phyloP scores from a whole-genome alignment of 371 early-diverging fungal genomes.

The Syncephalastrum contaminatum region DNA sequence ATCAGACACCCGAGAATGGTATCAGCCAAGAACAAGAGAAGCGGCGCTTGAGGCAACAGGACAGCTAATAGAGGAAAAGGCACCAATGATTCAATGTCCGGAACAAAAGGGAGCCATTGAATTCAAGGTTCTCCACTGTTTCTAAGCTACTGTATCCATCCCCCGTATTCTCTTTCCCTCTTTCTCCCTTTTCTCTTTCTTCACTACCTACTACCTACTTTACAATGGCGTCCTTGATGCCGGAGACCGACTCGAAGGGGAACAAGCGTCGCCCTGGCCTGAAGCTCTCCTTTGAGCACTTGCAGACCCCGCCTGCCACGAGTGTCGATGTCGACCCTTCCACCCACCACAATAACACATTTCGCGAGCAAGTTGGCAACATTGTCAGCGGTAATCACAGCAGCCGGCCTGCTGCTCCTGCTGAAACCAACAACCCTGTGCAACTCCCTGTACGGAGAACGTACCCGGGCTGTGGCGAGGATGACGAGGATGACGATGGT shows the following conservation, averaged over 20 bases:
- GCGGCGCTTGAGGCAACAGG: too few species aligned
- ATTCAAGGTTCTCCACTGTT: neutral
- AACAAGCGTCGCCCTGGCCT: slow-evolving; percentile 23
- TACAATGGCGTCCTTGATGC: neutral
- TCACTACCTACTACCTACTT: neutral
- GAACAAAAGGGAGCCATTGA: too few species aligned
- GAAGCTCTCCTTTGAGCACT: slow-evolving; percentile 18
- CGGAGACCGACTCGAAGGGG: neutral
- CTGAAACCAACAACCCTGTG: slow-evolving; percentile 1
- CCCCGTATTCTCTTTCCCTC: neutral
- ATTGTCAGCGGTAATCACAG: slow-evolving; percentile 31
- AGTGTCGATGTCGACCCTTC: neutral
- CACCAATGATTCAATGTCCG: too few species aligned
- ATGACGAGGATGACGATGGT: slow-evolving; percentile 19
- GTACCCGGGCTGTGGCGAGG: slow-evolving; percentile 17
- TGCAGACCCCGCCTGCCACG: slow-evolving; percentile 17
- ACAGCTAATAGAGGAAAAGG: too few species aligned
- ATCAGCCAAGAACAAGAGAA: too few species aligned
- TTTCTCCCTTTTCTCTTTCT: neutral
- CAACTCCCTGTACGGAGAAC: slow-evolving; percentile 2
- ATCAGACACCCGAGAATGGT: too few species aligned
- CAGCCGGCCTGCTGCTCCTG: slow-evolving; percentile 11
- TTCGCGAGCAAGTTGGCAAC: slow-evolving; percentile 38
- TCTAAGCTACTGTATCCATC: neutral
- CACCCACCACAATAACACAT: slow-evolving; percentile 14